Evolutionary conservation across 306 rosid species (phyloP), one percentile per base, ranked within the genome.

Genomic region (Casuarina glauca): DNA sequence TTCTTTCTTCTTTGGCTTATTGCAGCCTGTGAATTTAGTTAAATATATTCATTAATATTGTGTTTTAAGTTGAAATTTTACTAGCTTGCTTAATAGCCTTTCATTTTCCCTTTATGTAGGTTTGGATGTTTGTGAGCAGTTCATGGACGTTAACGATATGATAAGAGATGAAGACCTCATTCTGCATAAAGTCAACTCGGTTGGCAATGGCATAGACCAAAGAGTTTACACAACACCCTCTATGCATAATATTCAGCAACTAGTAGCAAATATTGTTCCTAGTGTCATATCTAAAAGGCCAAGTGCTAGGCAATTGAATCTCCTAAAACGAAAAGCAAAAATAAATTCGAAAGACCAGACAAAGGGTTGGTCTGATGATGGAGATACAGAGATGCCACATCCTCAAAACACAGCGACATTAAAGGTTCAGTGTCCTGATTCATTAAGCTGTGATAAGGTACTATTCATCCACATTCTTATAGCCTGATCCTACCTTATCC

Each of bases 61-160:
- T 35, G 12, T 71, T 55, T 72, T 60, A 39, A 54, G 39, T 2
- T 73, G 38, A 20, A 71, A 53, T 70, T 81, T 57, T 63, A 53
- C 74, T 51, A 85, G 49, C 39, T 26, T 77, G 62, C 39, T 74
- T 45, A 84, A 69, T 54, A 71, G 64, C 79, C 53, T 61, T 50
- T 84, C 41, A 76, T 80, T 86, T 69, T 77, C 46, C 69, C 39
- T 51, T 80, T 77, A 58, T 82, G 71, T 83, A 95, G 99, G 99
- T 83, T 84, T 91, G 88, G 99, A 93, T 85, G 88, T 89, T 49
- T 94, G 93, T 41, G 98, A 94, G 86, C 95, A 88, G 83, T 95
- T 95, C 86, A 92, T 95, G 96, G 99, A 95, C 85, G 93, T 95
- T 67, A 91, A 86, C 86, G 99, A 93, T 84, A 95, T 95, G 86